Conservation (phyloP, 768 basidiomycete genomes). For the Lentinula edodes region DNA sequence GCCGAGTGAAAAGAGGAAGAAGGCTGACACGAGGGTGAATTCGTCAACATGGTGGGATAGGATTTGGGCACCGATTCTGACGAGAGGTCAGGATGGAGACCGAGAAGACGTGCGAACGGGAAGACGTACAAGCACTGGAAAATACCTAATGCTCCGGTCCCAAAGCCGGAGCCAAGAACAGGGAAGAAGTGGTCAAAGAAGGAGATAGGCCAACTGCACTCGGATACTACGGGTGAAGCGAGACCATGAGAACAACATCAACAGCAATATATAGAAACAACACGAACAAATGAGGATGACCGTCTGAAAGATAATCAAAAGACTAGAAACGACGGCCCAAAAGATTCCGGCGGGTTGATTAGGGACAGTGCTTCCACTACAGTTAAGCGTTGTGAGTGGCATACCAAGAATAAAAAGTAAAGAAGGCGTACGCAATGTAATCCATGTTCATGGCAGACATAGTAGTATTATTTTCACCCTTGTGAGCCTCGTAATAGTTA, state of each 20-base stretch:
- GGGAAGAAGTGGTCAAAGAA: slow-evolving; percentile 88
- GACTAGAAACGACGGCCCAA: slow-evolving; percentile 85
- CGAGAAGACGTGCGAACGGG: background rate
- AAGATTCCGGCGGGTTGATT: slow-evolving; percentile 89
- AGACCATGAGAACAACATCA: background rate
- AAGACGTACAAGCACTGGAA: slow-evolving; percentile 75
- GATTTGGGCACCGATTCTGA: slow-evolving; percentile 63
- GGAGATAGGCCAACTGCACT: slow-evolving; percentile 70
- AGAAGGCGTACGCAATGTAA: slow-evolving; percentile 62
- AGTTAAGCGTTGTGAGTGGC: slow-evolving; percentile 2
- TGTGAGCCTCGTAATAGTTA: slow-evolving; percentile 51
- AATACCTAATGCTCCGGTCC: slow-evolving; percentile 80
- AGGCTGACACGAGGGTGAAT: slow-evolving; percentile 87
- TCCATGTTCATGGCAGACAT: slow-evolving; percentile 48
- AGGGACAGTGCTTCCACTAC: slow-evolving; percentile 75
- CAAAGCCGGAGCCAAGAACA: slow-evolving; percentile 77
- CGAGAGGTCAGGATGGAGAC: background rate
- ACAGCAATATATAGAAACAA: background rate
- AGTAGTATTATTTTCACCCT: slow-evolving; percentile 20
- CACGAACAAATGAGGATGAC: slow-evolving; percentile 53
- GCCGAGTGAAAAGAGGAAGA: slow-evolving; percentile 90
- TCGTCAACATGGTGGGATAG: slow-evolving; percentile 78
- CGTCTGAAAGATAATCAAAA: slow-evolving; percentile 84
- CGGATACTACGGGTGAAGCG: slow-evolving; percentile 43
- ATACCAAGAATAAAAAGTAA: background rate